These are phyloP conservation scores for Apiospora arundinis DNA, from an alignment of 2,329 filamentous ascomycete species.

Conservation along the genomic window DNA sequence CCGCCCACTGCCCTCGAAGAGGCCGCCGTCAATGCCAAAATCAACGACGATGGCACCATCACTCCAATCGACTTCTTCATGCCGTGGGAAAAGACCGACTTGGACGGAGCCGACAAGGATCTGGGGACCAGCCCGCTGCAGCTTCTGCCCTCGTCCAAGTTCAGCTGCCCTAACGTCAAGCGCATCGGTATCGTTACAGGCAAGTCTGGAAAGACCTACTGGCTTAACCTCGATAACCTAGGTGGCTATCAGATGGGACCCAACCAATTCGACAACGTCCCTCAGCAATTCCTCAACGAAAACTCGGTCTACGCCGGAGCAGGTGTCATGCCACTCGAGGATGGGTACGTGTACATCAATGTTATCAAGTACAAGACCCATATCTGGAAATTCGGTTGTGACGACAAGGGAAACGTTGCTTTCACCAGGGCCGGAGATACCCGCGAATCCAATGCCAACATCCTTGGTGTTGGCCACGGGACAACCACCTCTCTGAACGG, in stretches of 20 bases:
- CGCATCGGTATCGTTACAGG: slow-evolving; percentile 57
- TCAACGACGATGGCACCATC: slow-evolving; percentile 50
- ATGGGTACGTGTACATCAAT: slow-evolving; percentile 56
- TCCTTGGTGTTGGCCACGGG: slow-evolving; percentile 62
- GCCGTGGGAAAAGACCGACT: slow-evolving; percentile 54
- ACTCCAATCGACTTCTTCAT: slow-evolving; percentile 56
- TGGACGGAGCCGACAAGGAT: slow-evolving; percentile 57
- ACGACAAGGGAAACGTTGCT: slow-evolving; percentile 52
- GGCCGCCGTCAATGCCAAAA: slow-evolving; percentile 54
- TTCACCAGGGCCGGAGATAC: slow-evolving; percentile 61
- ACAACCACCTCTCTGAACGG: slow-evolving; percentile 62
- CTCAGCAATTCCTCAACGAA: slow-evolving; percentile 52
- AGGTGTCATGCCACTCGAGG: slow-evolving; percentile 52
- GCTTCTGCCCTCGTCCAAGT: slow-evolving; percentile 48
- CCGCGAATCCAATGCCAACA: slow-evolving; percentile 55
- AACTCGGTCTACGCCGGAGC: slow-evolving; percentile 57
- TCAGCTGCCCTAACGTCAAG: slow-evolving; percentile 50
- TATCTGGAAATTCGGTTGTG: slow-evolving; percentile 64
- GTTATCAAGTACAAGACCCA: slow-evolving; percentile 60
- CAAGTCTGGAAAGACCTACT: slow-evolving; percentile 58
- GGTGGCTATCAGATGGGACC: slow-evolving; percentile 55
- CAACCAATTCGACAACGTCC: slow-evolving; percentile 49
- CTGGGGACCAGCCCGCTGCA: slow-evolving; percentile 53
- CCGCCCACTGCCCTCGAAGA: slow-evolving; percentile 54
- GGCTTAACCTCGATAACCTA: slow-evolving; percentile 54